Conservation (phyloP, 2,329 filamentous ascomycete genomes). For the Hyphodiscus sp. region DNA sequence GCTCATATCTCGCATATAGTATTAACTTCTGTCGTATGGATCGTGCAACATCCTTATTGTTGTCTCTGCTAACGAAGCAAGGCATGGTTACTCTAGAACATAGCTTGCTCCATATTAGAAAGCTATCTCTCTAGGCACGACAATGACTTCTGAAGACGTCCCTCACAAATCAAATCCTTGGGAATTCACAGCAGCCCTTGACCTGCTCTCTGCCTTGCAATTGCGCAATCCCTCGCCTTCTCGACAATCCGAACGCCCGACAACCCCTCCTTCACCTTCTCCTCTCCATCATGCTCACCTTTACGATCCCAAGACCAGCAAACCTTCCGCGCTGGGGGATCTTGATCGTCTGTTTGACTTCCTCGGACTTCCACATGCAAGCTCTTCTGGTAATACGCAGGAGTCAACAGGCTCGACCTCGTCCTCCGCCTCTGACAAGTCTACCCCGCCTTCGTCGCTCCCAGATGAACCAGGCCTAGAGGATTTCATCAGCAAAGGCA, state of each 20-base stretch:
- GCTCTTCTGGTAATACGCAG: background rate
- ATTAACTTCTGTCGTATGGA: background rate
- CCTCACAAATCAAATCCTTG: background rate
- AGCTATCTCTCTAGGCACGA: background rate
- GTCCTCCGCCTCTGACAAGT: constrained; percentile 7
- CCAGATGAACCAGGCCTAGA: background rate
- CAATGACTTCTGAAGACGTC: background rate
- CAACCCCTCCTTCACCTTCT: background rate
- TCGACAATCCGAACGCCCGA: background rate
- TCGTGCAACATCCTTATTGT: background rate
- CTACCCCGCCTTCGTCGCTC: constrained; percentile 11
- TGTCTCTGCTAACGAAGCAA: background rate
- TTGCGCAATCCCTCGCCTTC: background rate
- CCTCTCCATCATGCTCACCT: constrained; percentile 3
- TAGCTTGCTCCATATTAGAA: background rate
- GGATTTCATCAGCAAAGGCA: background rate
- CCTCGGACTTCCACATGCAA: constrained; percentile 12
- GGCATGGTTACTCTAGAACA: background rate
- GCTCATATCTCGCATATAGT: background rate
- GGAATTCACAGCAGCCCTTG: background rate
- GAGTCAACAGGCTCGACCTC: constrained; percentile 10
- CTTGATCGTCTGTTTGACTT: constrained; percentile 18
- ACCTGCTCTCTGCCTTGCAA: background rate
- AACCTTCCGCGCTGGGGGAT: constrained; percentile 16
- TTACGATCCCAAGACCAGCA: constrained; percentile 11